Evolutionary conservation across 1,139 yeast genomes (phyloP), one percentile per base, ranked within the genome.

Genomic region (Scheffersomyces stambukii): DNA sequence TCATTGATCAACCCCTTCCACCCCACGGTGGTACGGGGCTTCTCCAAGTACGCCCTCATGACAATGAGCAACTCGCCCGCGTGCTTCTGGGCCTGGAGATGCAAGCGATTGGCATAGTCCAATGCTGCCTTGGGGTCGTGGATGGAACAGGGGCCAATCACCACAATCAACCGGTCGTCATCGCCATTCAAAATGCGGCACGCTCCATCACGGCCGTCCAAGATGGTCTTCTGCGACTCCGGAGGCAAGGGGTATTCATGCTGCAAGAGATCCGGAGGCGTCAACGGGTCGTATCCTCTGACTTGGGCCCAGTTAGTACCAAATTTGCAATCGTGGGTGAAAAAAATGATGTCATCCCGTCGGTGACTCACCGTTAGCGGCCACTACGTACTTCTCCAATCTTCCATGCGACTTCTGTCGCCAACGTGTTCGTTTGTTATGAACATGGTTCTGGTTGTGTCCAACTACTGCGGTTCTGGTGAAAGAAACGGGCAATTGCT

Each of bases 1-100:
- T 91, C 98, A 57, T 91, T 91, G 55, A 91, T 88, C 52, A 91
- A 70, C 42, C 98, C 98, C 66, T 91, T 91, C 98, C 98, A 91
- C 41, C 98, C 98, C 32, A 91, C 97, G 18, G 97, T 91, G 40
- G 98, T 91, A 67, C 98, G 80, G 51, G 98, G 98, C 63, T 91
- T 91, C 62, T 91, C 98, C 48, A 91, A 72, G 72, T 91, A 91
- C 10, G 97, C 97, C 64, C 97, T 79, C 97, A 91, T 91, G 43
- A 91, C 74, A 38, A 91, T 75, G 30, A 82, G 81, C 41, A 91
- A 67, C 43, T 91, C 97, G 33, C 70, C 75, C 37, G 75, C 58
- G 41, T 84, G 71, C 59, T 84, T 85, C 29, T 75, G 80, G 25
- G 88, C 67, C 39, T 82, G 62, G 39, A 68, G 68, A 54, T 77